phyloP scores from a whole-genome alignment of 495 filamentous ascomycete genomes.

The Immersiella caudata region DNA sequence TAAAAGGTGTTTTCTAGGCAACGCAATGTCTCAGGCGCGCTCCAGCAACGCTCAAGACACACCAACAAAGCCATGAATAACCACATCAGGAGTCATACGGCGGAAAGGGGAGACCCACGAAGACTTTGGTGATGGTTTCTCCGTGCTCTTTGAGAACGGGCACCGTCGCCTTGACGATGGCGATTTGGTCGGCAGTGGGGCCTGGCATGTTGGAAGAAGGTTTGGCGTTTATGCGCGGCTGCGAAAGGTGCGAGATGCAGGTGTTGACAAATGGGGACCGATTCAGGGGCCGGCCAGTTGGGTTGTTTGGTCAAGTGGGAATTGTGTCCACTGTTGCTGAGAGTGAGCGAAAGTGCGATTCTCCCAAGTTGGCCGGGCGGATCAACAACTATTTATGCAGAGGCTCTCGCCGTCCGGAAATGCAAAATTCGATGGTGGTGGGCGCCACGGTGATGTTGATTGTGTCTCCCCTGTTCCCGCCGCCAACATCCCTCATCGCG shows the following conservation, averaged over 20 bases:
- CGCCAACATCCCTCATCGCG: neutral
- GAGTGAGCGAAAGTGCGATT: neutral
- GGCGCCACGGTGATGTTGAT: neutral
- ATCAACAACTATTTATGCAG: neutral
- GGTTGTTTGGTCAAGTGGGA: neutral
- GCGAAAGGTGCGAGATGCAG: conserved; percentile 16
- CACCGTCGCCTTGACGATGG: conserved; percentile 61
- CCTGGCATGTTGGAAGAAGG: conserved; percentile 8
- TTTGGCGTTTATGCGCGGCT: neutral
- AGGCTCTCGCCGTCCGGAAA: neutral
- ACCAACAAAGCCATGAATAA: too few relatives aligned
- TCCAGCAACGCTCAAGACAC: too few relatives aligned
- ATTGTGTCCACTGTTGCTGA: neutral
- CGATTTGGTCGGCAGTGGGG: conserved; percentile 47
- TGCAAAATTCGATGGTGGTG: neutral
- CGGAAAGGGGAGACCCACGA: too few relatives aligned
- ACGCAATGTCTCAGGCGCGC: too few relatives aligned
- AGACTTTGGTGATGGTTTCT: conserved; percentile 63
- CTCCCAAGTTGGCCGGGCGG: neutral
- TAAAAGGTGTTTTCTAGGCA: too few relatives aligned
- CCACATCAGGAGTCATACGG: too few relatives aligned
- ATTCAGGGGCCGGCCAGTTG: neutral
- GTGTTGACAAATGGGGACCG: neutral
- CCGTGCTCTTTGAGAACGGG: conserved; percentile 69
- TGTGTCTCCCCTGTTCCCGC: neutral